Evolutionary conservation across 2,329 filamentous ascomycete genomes (phyloP).

Genomic region (Sclerotiophoma versabilis): DNA sequence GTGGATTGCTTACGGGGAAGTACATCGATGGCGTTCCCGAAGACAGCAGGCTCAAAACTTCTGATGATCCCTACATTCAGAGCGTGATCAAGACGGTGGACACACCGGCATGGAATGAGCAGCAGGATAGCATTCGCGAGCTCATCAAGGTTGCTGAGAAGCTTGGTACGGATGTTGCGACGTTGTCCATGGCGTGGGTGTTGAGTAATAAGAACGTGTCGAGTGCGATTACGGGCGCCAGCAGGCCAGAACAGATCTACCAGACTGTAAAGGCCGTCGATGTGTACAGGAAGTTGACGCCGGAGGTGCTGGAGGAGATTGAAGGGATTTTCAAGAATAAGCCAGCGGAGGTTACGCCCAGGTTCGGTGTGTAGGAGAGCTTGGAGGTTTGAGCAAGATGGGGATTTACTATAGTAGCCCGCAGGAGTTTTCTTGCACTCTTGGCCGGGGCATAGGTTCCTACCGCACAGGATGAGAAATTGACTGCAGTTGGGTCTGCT

Average conservation of each 20-base stretch:
- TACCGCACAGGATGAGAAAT: too few relatives aligned
- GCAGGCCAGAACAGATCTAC: slow-evolving; percentile 40
- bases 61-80: slow-evolving; percentile 63
- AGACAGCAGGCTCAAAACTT: slow-evolving; percentile 64
- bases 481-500: too few relatives aligned
- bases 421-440: not conserved
- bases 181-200: slow-evolving; percentile 47
- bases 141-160: slow-evolving; percentile 64
- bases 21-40: slow-evolving; percentile 68
- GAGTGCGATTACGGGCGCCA: slow-evolving; percentile 41
- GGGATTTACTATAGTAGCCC: not conserved
- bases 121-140: slow-evolving; percentile 64
- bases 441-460: too few relatives aligned
- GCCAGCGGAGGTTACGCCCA: slow-evolving; percentile 32
- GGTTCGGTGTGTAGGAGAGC: slow-evolving; percentile 25
- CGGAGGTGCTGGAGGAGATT: slow-evolving; percentile 55
- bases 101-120: slow-evolving; percentile 60
- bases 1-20: slow-evolving; percentile 66
- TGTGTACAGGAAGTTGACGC: slow-evolving; percentile 53
- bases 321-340: slow-evolving; percentile 45
- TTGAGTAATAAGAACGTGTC: slow-evolving; percentile 42
- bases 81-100: slow-evolving; percentile 49
- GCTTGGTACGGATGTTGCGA: slow-evolving; percentile 64
- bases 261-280: slow-evolving; percentile 54
- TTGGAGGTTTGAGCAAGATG: not conserved